Percentiles rank a stretch among this genome's conserved stretches.
Conservation (phyloP, 2,329 filamentous ascomycete genomes). For the Epicoccum sorghinum region DNA sequence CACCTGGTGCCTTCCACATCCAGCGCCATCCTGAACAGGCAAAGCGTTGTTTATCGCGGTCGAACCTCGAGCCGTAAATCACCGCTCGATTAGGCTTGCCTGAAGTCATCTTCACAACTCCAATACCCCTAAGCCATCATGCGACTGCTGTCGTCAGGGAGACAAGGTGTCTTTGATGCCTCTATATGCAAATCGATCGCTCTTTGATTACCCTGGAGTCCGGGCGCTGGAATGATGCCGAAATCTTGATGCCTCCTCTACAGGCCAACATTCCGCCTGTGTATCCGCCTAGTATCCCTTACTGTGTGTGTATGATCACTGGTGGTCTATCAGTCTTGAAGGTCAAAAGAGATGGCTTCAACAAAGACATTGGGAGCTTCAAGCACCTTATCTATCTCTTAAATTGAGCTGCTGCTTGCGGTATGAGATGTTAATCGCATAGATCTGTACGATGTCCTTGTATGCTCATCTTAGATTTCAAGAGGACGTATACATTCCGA, state of each 20-base stretch:
- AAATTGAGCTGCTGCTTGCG: background rate
- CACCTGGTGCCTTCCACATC: background rate
- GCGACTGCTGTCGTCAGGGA: conserved; percentile 8
- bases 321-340: background rate
- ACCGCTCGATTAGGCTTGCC: background rate
- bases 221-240: conserved; percentile 16
- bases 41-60: background rate
- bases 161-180: conserved; percentile 3
- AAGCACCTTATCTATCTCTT: background rate
- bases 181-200: conserved; percentile 1
- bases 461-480: background rate
- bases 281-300: conserved; percentile 14
- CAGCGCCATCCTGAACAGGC: background rate
- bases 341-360: background rate
- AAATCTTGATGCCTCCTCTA: conserved; percentile 3
- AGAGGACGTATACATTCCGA: conserved; percentile 6
- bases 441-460: background rate
- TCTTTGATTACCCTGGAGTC: conserved; percentile 9
- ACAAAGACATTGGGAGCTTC: background rate
- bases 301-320: background rate
- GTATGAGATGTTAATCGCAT: background rate
- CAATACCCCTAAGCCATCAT: background rate
- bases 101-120: background rate
- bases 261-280: conserved; percentile 10
- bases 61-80: background rate